phyloP scores from a whole-genome alignment of 2,329 filamentous ascomycete genomes.

The Plenodomus biglobosus region DNA sequence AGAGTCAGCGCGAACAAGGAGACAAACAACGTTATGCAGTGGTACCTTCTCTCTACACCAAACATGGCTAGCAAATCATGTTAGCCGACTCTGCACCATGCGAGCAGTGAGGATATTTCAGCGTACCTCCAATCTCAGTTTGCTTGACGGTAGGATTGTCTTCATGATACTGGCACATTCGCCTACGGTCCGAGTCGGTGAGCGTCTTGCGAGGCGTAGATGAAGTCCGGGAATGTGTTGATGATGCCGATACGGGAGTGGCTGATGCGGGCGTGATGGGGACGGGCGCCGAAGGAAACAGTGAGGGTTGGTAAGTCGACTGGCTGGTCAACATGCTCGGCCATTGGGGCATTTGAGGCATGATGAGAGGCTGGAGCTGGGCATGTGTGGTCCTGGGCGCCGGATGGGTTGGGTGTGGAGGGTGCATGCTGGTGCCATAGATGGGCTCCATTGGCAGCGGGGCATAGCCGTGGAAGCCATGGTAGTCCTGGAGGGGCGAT shows the following conservation, averaged over 20 bases:
- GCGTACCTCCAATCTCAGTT: constrained; percentile 86
- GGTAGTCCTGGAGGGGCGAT: constrained; percentile 46
- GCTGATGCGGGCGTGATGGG: constrained; percentile 43
- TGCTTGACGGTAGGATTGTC: constrained; percentile 90
- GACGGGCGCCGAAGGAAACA: constrained; percentile 42
- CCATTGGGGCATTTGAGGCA: constrained; percentile 43
- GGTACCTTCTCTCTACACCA: constrained; percentile 93
- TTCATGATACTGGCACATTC: constrained; percentile 92
- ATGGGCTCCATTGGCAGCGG: constrained; percentile 46
- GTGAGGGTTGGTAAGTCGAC: constrained; percentile 44
- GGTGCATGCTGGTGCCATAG: constrained; percentile 43
- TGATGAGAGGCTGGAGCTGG: constrained; percentile 47
- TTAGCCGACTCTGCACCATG: constrained; percentile 30
- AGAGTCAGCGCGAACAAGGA: constrained; percentile 19
- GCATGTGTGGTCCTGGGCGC: constrained; percentile 41
- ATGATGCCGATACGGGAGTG: constrained; percentile 45
- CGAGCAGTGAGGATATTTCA: constrained; percentile 17
- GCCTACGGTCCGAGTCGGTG: constrained; percentile 83
- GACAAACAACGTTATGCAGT: constrained; percentile 7
- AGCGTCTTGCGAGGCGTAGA: constrained; percentile 80
- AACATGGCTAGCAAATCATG: constrained; percentile 68
- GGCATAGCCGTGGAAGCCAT: constrained; percentile 42
- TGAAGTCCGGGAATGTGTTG: constrained; percentile 45
- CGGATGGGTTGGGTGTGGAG: constrained; percentile 35
- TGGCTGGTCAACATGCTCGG: constrained; percentile 48